phyloP scores from a whole-genome alignment of 768 basidiomycete species.

The Tylopilus vinaceipallidus region DNA sequence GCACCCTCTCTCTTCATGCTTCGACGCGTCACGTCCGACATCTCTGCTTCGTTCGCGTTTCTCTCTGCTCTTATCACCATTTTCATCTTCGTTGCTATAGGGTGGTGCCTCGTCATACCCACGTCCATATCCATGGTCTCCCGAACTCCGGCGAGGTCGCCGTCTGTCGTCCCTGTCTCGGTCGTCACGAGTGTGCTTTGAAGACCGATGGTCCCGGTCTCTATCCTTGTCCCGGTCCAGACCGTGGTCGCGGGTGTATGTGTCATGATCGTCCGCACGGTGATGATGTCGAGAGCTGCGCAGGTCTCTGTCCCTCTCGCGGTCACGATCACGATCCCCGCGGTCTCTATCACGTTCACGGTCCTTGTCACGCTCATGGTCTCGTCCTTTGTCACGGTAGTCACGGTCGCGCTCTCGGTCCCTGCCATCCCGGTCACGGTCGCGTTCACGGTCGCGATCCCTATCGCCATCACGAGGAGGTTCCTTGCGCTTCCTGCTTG shows the following conservation, averaged over 20 bases:
- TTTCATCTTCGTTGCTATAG: constrained; percentile 41
- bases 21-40: constrained; percentile 33
- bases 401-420: constrained; percentile 28
- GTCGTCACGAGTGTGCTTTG: constrained; percentile 53
- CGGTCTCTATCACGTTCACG: constrained; percentile 42
- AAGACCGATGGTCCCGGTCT: constrained; percentile 41
- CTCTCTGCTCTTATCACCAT: constrained; percentile 27
- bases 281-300: constrained; percentile 35
- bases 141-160: constrained; percentile 40
- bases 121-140: constrained; percentile 39
- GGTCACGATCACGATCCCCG: constrained; percentile 41
- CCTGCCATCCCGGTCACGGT: constrained; percentile 29
- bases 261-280: constrained; percentile 34
- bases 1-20: constrained; percentile 45
- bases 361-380: constrained; percentile 41
- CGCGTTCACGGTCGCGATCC: constrained; percentile 40
- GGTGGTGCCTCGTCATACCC: constrained; percentile 51
- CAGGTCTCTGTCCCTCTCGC: constrained; percentile 42
- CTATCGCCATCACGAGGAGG: constrained; percentile 51
- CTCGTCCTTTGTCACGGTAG: constrained; percentile 31
- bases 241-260: constrained; percentile 35
- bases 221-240: constrained; percentile 36
- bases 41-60: constrained; percentile 50
- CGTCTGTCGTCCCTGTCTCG: constrained; percentile 53
- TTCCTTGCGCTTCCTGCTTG: constrained; percentile 79